These are phyloP conservation scores for Rubia balearica DNA, from an alignment of 305 asterid genomes.

Conservation along the genomic window DNA sequence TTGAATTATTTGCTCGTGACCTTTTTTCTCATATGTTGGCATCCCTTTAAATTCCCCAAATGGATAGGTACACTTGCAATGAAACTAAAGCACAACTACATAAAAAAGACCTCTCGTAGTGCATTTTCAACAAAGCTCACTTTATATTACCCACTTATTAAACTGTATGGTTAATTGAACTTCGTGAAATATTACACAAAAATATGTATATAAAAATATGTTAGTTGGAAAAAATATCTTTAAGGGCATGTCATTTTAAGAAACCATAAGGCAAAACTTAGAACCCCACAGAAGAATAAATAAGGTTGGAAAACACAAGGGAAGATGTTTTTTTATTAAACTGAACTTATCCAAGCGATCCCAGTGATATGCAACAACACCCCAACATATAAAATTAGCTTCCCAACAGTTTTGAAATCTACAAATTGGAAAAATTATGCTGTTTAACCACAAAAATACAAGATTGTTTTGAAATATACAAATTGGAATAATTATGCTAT, in stretches of 20 bases:
- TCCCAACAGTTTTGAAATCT: conserved; percentile 84
- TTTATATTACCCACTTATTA: not conserved
- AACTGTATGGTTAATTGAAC: not conserved
- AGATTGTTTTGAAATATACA: too few relatives aligned
- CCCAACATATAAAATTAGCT: conserved; percentile 85
- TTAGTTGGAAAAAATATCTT: not conserved
- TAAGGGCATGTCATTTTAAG: not conserved
- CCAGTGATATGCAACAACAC: conserved; percentile 80
- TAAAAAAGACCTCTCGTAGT: not conserved
- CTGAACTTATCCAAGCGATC: conserved; percentile 59
- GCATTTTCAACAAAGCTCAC: not conserved
- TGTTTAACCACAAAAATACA: too few relatives aligned
- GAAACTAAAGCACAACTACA: not conserved
- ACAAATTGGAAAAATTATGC: conserved; percentile 12
- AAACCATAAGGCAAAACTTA: not conserved
- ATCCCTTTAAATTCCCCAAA: conserved; percentile 40
- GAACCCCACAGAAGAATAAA: not conserved
- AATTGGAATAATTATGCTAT: not conserved
- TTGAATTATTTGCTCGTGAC: conserved; percentile 54
- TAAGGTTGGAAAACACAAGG: not conserved
- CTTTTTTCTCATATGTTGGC: conserved; percentile 35
- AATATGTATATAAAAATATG: not conserved
- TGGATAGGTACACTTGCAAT: conserved; percentile 5
- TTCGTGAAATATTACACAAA: not conserved
- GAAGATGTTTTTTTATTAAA: conserved; percentile 4